Percentiles rank a stretch among this genome's conserved stretches.
These are phyloP conservation scores for Cucumis sativus DNA, from an alignment of 306 rosid genomes.

Conservation along the genomic window DNA sequence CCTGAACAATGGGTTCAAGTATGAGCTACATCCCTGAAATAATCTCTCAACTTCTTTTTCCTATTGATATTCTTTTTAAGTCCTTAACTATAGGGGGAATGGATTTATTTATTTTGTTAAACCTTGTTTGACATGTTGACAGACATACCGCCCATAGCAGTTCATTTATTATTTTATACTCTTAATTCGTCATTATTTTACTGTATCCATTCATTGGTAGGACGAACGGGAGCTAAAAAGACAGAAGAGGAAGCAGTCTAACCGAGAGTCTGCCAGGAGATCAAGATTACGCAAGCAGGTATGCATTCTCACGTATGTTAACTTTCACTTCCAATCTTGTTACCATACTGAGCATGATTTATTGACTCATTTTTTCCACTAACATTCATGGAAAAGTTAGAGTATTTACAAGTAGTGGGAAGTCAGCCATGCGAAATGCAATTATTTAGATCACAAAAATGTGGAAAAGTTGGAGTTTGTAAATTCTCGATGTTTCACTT, in stretches of 20 bases:
- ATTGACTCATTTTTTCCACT: not conserved
- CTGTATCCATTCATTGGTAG: conserved; percentile 24
- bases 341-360: not conserved
- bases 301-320: not conserved
- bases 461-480: not conserved
- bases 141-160: not conserved
- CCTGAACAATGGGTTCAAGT: conserved; percentile 88
- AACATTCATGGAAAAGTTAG: not conserved
- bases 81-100: not conserved
- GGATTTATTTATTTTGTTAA: not conserved
- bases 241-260: conserved; percentile 96
- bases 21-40: conserved; percentile 5
- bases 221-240: conserved; percentile 94
- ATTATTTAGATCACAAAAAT: not conserved
- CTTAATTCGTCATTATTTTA: not conserved
- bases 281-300: conserved; percentile 99
- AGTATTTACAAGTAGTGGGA: not conserved
- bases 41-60: not conserved
- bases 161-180: not conserved
- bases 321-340: not conserved
- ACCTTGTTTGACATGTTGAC: not conserved
- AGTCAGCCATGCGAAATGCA: not conserved
- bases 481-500: not conserved
- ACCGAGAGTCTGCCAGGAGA: conserved; percentile 96
- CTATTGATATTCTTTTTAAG: not conserved